Evolutionary conservation across 1,284 basidiomycete genomes (phyloP), one percentile per base, ranked within the genome.

Genomic region (Ganoderma meredithae): DNA sequence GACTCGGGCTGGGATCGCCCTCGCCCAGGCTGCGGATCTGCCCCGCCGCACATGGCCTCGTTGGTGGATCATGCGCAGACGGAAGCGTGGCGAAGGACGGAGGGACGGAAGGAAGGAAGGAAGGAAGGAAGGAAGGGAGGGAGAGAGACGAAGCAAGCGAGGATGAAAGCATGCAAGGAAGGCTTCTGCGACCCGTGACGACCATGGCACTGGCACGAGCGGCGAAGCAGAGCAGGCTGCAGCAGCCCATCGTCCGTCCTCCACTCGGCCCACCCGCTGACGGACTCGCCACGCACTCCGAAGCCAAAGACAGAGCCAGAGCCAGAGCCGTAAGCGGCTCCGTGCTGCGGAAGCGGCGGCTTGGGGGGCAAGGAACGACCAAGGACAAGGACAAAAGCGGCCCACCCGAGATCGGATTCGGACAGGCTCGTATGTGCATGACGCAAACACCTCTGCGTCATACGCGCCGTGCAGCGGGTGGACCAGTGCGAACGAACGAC

Each of bases 221-320:
- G 27, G 27, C 52, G 52, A 55, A 55, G 52, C 52, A 33, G 52
- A 31, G 27, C 27, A 31, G 27, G 27, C 27, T 31, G 27, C 27
- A 1, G 27, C 27, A 1, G 36, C 6, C 36, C 36, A 7, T 15
- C 36, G 1, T 15, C 27, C 27, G 17, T 31, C 31, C 27, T 33
- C 52, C 52, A 33, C 52, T 17, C 27, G 27, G 17, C 10, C 52
- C 52, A 53, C 52, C 15, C 25, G 52, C 27, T 25, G n/a, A 53
- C 4, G 52, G n/a, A 27, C 52, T 27, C 17, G 52, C 52, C 52
- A 55, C 52, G 52, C 52, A 27, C 52, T 55, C 52, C 52, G 52
- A 49, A 55, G 27, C 27, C 0, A 6, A 9, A 36, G 9, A 6
- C 36, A 36, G 36, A 36, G 7, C 27, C 27, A 31, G 27, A 31